Base-by-base conservation (phyloP, 2,329 filamentous ascomycete species). In the Stemphylium vesicarium region DNA sequence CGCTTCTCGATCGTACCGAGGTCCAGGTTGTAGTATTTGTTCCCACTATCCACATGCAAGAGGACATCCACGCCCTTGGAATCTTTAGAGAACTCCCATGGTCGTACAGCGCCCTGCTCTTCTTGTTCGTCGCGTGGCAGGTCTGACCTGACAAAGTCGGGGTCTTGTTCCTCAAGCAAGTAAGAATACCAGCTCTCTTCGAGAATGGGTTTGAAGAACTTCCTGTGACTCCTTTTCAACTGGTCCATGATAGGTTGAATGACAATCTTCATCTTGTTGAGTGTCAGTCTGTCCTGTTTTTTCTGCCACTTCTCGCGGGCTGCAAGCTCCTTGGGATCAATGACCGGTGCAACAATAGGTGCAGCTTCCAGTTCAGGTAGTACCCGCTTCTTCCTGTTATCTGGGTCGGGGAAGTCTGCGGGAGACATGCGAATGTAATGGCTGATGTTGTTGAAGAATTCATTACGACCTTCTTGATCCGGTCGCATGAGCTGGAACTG, bases 231-330 rank as follows among this genome's bases (percentile, higher is more conserved):
- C 58, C 84, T 82, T 74, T 96, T 95, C 71, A 99, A 91, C 76
- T 97, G 92, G 64, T 99, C 94, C 92, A 99, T 97, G 64, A 98
- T 91, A 2, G 91, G 92, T 75, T 97, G 93, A 50, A 99, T 86
- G 48, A 89, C 82, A 35, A 96, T 87, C 79, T 98, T 99, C 62
- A 99, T 80, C 54, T 89, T 80, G 72, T 98, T 97, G 49, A 98
- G 82, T 10, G 88, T 85, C 60, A 94, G 87, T 43, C 91, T 88
- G 70, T 99, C 96, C 59, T 86, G 85, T 75, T 92, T 90, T 76
- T 89, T 90, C 72, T 94, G 87, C 2, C 84, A 85, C 71, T 92
- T 92, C 55, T 90, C 83, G 69, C 97, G 91, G 50, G 90, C 90
- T 71, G 92, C 93, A 24, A 87, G 89, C n/a, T 79, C 83, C 40